Base-by-base conservation (phyloP, 164 flowering plant genomes). In the Malania oleifera region DNA sequence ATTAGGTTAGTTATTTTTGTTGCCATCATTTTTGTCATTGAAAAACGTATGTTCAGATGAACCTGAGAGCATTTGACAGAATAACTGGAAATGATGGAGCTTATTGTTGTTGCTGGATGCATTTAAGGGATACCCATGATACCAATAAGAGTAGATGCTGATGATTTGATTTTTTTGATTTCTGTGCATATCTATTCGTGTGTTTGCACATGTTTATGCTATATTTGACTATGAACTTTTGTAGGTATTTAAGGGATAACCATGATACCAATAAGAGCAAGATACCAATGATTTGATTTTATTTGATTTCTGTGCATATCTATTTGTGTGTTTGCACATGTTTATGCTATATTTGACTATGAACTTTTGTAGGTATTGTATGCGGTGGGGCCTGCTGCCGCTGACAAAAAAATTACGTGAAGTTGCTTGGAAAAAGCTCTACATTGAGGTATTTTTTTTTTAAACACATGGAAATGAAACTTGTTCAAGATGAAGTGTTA, bases 371-470 rank as follows among this genome's bases (percentile, higher is more conserved):
- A 92, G 97, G 63, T 92, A 90, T 58, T 81, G 86, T 58, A 72
- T 93, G 86, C 81, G 98, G 20, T 93, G 98, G 98, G 97, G 96
- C 65, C 53, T 75, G 39, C 54, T 73, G 61, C 71, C 82, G 24
- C 77, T 77, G 37, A 60, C 80, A 1, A 83, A 64, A 45, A 83
- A 80, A 66, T 54, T 80, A 28, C 81, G 88, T 9, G 85, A 80
- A 40, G 77, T 74, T 72, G 83, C 97, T 52, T 93, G 98, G 98
- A 93, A 93, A 66, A 86, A 82, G 74, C 91, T 89, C 35, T 93
- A 93, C 63, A 83, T 90, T 52, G 80, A 87, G 91, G 96, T 89
- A 64, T 19, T 5, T 53, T 58, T 39, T 34, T 7, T 7, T 7
- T 34, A 7, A 1, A 34, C 7, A 12, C 11, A 7, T 7, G 38